Evolutionary conservation across 2,329 filamentous ascomycete genomes (phyloP).

Genomic region (Penicillium sp.): DNA sequence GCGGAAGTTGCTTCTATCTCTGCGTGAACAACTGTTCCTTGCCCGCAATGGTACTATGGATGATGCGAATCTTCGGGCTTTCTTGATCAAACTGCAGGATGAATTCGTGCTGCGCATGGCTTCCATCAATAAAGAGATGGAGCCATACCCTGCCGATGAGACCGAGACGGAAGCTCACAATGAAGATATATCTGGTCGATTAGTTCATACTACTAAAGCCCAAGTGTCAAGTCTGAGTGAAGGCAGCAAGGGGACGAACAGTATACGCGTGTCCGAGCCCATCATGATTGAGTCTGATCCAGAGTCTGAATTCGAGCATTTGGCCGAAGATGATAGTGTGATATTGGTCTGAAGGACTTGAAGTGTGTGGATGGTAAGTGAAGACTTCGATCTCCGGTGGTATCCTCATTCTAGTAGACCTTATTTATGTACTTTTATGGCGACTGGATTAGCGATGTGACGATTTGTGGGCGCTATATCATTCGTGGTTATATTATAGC

Average conservation of each 20-base stretch:
- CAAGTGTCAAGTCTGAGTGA: background rate
- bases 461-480: background rate
- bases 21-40: constrained; percentile 71
- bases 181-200: background rate
- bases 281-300: constrained; percentile 7
- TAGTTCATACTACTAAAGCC: background rate
- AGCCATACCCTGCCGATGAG: constrained; percentile 16
- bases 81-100: constrained; percentile 66
- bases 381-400: background rate
- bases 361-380: background rate
- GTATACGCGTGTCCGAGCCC: background rate
- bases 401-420: background rate
- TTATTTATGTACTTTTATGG: background rate
- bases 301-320: background rate
- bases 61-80: constrained; percentile 60
- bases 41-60: constrained; percentile 65
- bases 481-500: background rate
- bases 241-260: no score
- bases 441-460: background rate
- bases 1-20: constrained; percentile 69
- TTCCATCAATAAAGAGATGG: constrained; percentile 54
- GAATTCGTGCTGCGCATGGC: constrained; percentile 75
- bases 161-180: constrained; percentile 5
- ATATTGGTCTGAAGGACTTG: constrained; percentile 1
- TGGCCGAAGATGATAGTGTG: constrained; percentile 9